These are phyloP conservation scores for Naganishia albida DNA, from an alignment of 1,284 basidiomycete genomes.

Conservation along the genomic window DNA sequence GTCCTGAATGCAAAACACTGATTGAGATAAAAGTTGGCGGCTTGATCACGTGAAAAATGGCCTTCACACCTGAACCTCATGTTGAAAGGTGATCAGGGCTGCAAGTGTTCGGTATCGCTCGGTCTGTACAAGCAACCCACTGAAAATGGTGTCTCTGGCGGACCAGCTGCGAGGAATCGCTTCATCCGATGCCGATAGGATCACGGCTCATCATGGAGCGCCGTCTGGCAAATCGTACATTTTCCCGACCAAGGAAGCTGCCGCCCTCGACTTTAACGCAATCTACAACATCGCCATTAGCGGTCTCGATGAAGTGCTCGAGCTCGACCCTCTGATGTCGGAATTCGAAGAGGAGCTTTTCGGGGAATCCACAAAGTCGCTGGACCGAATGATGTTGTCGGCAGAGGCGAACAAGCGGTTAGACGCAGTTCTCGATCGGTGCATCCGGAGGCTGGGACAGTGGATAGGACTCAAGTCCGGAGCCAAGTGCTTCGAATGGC, in stretches of 20 bases:
- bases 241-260: constrained; percentile 77
- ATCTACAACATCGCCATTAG: constrained; percentile 80
- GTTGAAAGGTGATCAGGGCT: neutral
- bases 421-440: constrained; percentile 55
- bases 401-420: constrained; percentile 66
- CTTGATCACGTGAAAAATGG: constrained; percentile 6
- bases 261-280: constrained; percentile 80
- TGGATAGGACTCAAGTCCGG: constrained; percentile 80
- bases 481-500: constrained; percentile 91
- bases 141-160: constrained; percentile 63
- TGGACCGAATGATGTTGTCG: constrained; percentile 79
- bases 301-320: constrained; percentile 69
- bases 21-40: neutral
- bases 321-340: constrained; percentile 61
- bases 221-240: constrained; percentile 73
- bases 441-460: constrained; percentile 72
- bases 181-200: constrained; percentile 75
- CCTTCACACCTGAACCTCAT: neutral
- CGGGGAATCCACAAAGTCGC: constrained; percentile 71
- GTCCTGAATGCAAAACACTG: neutral
- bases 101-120: neutral
- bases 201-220: constrained; percentile 61
- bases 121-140: neutral
- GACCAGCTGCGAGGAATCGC: constrained; percentile 76
- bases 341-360: constrained; percentile 71